Base-by-base conservation (phyloP, 495 filamentous ascomycete genomes). In the Aspergillus incahuasiensis region DNA sequence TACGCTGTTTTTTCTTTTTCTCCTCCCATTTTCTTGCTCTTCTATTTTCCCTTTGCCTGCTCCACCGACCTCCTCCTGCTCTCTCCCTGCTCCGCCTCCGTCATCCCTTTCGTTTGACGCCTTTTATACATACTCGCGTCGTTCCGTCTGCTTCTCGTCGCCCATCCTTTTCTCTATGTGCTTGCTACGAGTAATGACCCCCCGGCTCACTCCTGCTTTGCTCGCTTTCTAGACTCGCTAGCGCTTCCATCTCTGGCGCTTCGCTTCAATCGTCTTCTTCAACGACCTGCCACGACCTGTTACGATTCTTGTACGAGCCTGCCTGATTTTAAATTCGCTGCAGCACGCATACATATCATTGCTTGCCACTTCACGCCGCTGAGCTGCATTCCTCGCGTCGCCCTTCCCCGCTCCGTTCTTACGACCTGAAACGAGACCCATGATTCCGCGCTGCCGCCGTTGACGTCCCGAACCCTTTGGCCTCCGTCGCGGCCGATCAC, bases 401-500 rank as follows among this genome's bases (percentile, higher is more conserved):
- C 65, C 25, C 25, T 64, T 64, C 58, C 59, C 49, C 44, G 35
- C 61, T 62, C 62, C 65, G 58, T 68, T 72, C 71, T 79, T 71
- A 84, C 76, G 81, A 83, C 74, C 68, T 73, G 80, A 78, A 73
- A 84, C 80, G 82, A 82, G 66, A 63, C 66, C 75, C 68, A 82
- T 75, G 75, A 73, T 66, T 62, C 65, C 59, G 61, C 71, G 63
- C 70, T 68, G 64, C 65, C 68, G 57, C 51, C 67, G 55, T 62
- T 71, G 58, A 60, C 60, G 62, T 61, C 61, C 38, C 64, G 54
- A 64, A 66, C 65, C 59, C 59, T 66, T 53, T 53, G 42, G 48
- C 45, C 47, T 62, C 32, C 21, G 20, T 18, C 8, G 19, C 16
- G 21, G 32, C 24, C 45, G 19, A 55, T 52, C 48, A n/a, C n/a